phyloP scores from a whole-genome alignment of 1,139 yeast species.

The Lodderomyces margitis region DNA sequence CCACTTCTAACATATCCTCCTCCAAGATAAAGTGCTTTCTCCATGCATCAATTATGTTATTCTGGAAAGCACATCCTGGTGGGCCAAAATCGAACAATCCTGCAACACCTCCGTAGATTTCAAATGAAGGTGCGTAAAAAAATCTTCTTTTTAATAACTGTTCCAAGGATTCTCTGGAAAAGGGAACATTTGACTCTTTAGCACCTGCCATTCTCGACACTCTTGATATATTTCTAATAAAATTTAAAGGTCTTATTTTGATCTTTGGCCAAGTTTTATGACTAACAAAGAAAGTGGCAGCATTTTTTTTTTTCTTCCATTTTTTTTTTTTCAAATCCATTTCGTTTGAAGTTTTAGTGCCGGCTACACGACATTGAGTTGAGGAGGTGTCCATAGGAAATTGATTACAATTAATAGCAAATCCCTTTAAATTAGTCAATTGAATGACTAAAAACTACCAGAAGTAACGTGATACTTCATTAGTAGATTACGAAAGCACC shows the following conservation, averaged over 20 bases:
- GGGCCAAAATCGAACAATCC: conserved; percentile 99
- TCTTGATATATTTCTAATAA: conserved; percentile 1
- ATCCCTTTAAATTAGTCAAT: no score
- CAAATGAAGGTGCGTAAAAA: conserved; percentile 96
- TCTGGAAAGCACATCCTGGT: conserved; percentile 98
- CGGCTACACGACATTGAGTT: background rate
- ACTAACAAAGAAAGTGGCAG: conserved; percentile 1
- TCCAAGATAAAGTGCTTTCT: conserved; percentile 96
- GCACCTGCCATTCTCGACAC: conserved; percentile 28
- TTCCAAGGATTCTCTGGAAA: conserved; percentile 85
- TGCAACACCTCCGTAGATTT: conserved; percentile 96
- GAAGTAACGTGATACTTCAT: no score
- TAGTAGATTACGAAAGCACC: no score
- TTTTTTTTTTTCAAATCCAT: background rate
- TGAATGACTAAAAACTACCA: no score
- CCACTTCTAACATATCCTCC: conserved; percentile 99
- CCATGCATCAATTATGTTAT: conserved; percentile 92
- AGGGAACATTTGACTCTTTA: conserved; percentile 35
- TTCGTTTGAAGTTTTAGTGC: background rate
- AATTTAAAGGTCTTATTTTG: background rate
- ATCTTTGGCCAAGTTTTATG: conserved; percentile 1
- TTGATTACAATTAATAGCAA: no score
- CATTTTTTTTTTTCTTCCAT: conserved; percentile 1
- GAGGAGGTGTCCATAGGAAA: no score
- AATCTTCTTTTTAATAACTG: conserved; percentile 91